phyloP scores from a whole-genome alignment of 306 rosid genomes.

The Acacia confusa region DNA sequence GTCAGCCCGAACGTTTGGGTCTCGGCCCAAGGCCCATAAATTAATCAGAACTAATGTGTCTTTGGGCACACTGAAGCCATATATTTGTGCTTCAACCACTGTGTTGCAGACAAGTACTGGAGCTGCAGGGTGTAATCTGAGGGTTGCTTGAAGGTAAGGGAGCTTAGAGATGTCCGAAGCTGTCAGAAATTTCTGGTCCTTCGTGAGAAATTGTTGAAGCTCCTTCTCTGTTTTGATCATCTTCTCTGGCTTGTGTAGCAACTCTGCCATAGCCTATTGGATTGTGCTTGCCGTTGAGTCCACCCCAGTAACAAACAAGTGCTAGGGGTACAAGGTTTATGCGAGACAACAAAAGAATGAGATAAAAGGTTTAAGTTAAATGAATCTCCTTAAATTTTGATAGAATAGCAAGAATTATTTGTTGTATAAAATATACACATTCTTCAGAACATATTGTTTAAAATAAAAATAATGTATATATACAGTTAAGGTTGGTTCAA shows the following conservation, averaged over 20 bases:
- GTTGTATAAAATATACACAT: too few relatives aligned
- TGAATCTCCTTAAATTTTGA: too few relatives aligned
- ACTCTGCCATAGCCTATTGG: slow-evolving; percentile 34
- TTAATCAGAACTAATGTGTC: slow-evolving; percentile 26
- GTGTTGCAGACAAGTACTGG: slow-evolving; percentile 34
- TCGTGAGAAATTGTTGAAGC: slow-evolving; percentile 2
- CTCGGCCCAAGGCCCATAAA: slow-evolving; percentile 36
- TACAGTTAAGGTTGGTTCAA: too few relatives aligned
- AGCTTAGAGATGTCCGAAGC: slow-evolving; percentile 30
- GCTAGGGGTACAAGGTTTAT: neutral
- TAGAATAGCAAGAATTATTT: too few relatives aligned
- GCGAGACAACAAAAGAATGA: neutral
- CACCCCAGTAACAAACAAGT: slow-evolving; percentile 26
- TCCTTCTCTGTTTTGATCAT: neutral
- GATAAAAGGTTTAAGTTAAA: too few relatives aligned
- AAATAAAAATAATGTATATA: too few relatives aligned
- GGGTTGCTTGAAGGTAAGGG: slow-evolving; percentile 30
- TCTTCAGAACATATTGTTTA: too few relatives aligned
- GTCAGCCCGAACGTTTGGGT: slow-evolving; percentile 15
- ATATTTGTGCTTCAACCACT: neutral
- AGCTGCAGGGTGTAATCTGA: slow-evolving; percentile 27
- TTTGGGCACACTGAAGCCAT: slow-evolving; percentile 27
- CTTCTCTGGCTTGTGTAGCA: slow-evolving; percentile 26
- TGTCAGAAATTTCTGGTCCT: neutral
- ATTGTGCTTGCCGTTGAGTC: slow-evolving; percentile 29